phyloP scores from a whole-genome alignment of 106 monocot species.

The Chionographis japonica region DNA sequence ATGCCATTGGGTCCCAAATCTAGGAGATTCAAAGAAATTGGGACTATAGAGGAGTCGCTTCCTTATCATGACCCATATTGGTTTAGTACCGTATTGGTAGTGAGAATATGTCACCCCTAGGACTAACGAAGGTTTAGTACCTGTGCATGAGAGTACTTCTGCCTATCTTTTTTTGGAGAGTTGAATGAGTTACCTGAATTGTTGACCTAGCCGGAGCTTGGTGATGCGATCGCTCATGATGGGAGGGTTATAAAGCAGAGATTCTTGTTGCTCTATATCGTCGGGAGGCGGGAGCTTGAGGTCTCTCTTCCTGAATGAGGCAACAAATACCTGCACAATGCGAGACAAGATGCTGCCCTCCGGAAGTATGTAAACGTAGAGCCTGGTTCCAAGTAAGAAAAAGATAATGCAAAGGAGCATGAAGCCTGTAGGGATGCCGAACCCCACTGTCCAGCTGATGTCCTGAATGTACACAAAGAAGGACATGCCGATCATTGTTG shows the following conservation, averaged over 20 bases:
- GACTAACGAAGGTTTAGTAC: too few relatives aligned
- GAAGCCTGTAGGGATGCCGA: constrained; percentile 8
- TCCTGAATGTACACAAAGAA: constrained; percentile 7
- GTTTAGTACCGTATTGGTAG: too few relatives aligned
- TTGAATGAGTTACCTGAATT: not conserved
- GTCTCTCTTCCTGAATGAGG: constrained; percentile 1
- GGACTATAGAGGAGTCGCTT: too few relatives aligned
- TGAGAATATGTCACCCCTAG: too few relatives aligned
- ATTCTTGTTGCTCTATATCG: not conserved
- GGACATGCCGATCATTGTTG: not conserved
- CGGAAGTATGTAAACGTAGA: constrained; percentile 8
- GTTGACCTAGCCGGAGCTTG: not conserved
- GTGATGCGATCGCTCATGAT: not conserved
- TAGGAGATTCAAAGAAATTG: too few relatives aligned
- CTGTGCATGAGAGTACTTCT: too few relatives aligned
- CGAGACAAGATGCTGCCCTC: constrained; percentile 17
- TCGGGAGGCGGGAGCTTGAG: not conserved
- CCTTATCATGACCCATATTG: too few relatives aligned
- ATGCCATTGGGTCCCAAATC: too few relatives aligned
- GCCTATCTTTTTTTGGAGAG: too few relatives aligned
- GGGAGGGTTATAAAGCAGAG: not conserved
- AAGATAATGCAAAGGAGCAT: constrained; percentile 7
- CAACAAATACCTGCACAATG: constrained; percentile 13
- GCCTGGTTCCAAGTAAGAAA: constrained; percentile 1
- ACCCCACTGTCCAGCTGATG: constrained; percentile 9